Evolutionary conservation across 371 early-diverging fungal genomes (phyloP).

Genomic region (Lichtheimia ornata): DNA sequence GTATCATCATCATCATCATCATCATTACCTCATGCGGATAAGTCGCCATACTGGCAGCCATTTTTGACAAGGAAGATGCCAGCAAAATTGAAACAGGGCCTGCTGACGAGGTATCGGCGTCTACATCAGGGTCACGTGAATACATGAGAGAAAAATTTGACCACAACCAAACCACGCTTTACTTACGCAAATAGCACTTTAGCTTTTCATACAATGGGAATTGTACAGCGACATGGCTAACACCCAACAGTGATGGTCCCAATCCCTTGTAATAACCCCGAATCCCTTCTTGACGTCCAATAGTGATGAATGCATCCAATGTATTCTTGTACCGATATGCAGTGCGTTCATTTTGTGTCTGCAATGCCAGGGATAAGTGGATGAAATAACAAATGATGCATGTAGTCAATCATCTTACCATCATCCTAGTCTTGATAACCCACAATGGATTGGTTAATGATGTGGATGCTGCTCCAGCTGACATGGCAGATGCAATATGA

Average conservation of each 20-base stretch:
- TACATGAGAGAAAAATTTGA: not conserved
- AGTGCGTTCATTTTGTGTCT: conserved; percentile 75
- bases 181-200: conserved; percentile 67
- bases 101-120: conserved; percentile 22
- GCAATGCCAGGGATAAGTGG: conserved; percentile 3
- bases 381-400: not conserved
- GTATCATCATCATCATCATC: conserved; percentile 8
- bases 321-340: conserved; percentile 74
- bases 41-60: conserved; percentile 84
- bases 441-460: conserved; percentile 88
- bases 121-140: conserved; percentile 2
- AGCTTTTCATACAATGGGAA: conserved; percentile 95
- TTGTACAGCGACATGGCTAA: conserved; percentile 92
- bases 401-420: conserved; percentile 36
- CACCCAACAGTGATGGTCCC: conserved; percentile 87
- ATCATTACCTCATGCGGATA: conserved; percentile 71
- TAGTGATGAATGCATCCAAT: conserved; percentile 70
- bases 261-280: conserved; percentile 89
- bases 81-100: conserved; percentile 66
- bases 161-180: not conserved
- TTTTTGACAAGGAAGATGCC: conserved; percentile 84
- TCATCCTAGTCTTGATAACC: conserved; percentile 92
- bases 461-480: conserved; percentile 83
- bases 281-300: conserved; percentile 71
- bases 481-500: conserved; percentile 85